Conservation (phyloP, 2,329 filamentous ascomycete species). For the Colletotrichum lindemuthianum region DNA sequence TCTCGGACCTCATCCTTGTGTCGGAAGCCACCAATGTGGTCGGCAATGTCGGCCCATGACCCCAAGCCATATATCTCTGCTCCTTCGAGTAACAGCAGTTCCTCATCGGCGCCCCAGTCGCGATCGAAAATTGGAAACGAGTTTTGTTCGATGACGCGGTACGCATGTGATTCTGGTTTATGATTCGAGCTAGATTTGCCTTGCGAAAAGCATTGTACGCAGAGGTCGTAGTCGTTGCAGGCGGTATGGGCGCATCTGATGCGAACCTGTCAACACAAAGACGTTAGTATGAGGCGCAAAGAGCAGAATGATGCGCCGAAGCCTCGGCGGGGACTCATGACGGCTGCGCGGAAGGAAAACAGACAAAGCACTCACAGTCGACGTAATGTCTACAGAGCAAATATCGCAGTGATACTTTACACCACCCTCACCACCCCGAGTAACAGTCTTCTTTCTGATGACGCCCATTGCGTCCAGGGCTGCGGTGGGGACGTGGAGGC, state of each 20-base stretch:
- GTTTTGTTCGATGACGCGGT: conserved; percentile 96
- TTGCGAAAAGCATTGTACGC: conserved; percentile 91
- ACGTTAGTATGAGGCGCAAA: conserved; percentile 18
- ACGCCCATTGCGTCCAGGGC: conserved; percentile 75
- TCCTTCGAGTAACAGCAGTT: conserved; percentile 91
- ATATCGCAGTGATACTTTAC: conserved; percentile 98
- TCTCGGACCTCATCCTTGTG: conserved; percentile 95
- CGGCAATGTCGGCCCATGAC: conserved; percentile 97
- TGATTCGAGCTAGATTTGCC: conserved; percentile 85
- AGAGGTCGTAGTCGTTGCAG: conserved; percentile 96
- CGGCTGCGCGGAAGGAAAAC: conserved; percentile 6
- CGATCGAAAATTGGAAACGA: conserved; percentile 95
- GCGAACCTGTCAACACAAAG: conserved; percentile 75
- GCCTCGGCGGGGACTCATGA: conserved; percentile 3
- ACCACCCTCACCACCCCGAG: conserved; percentile 84
- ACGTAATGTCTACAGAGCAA: conserved; percentile 95
- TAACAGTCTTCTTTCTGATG: conserved; percentile 94
- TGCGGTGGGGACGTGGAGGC: conserved; percentile 34
- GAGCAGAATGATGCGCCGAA: conserved; percentile 18
- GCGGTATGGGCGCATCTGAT: conserved; percentile 87
- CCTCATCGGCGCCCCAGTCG: conserved; percentile 98
- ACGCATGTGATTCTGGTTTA: conserved; percentile 86
- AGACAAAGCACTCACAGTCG: conserved; percentile 74
- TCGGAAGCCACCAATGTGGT: conserved; percentile 96
- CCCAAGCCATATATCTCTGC: conserved; percentile 96